phyloP scores from a whole-genome alignment of 176 grass and related monocot genomes.

The Juncus effusus region DNA sequence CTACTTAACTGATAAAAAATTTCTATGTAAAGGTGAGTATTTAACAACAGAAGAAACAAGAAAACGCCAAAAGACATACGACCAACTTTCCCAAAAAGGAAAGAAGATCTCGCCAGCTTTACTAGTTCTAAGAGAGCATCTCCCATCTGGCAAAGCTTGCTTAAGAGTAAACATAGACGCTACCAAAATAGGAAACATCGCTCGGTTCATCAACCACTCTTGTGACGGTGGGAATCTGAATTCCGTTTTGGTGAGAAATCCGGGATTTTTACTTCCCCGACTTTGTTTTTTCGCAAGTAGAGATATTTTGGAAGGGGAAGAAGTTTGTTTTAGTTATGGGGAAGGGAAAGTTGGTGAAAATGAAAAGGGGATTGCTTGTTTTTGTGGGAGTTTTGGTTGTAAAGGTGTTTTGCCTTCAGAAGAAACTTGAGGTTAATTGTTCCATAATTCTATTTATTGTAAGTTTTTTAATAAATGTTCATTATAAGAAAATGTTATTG shows the following conservation, averaged over 20 bases:
- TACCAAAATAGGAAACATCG: conserved; percentile 66
- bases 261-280: conserved; percentile 64
- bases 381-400: conserved; percentile 56
- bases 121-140: conserved; percentile 74
- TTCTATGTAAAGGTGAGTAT: conserved; percentile 52
- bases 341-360: conserved; percentile 33
- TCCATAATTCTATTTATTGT: not conserved
- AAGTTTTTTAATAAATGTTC: no score
- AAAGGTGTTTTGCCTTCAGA: conserved; percentile 70
- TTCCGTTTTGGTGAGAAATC: conserved; percentile 57
- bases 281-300: conserved; percentile 66
- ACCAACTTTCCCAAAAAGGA: conserved; percentile 54
- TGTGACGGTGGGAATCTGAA: conserved; percentile 90
- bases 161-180: conserved; percentile 81
- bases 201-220: conserved; percentile 90
- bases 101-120: conserved; percentile 60
- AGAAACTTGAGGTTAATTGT: conserved; percentile 50
- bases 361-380: conserved; percentile 39
- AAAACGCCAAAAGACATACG: conserved; percentile 52
- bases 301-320: conserved; percentile 58
- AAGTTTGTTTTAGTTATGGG: conserved; percentile 77
- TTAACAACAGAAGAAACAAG: conserved; percentile 65
- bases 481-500: no score
- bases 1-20: not conserved
- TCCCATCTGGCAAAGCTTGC: conserved; percentile 79